phyloP scores from a whole-genome alignment of 1,284 basidiomycete genomes.

The Boletellus deceptivus region DNA sequence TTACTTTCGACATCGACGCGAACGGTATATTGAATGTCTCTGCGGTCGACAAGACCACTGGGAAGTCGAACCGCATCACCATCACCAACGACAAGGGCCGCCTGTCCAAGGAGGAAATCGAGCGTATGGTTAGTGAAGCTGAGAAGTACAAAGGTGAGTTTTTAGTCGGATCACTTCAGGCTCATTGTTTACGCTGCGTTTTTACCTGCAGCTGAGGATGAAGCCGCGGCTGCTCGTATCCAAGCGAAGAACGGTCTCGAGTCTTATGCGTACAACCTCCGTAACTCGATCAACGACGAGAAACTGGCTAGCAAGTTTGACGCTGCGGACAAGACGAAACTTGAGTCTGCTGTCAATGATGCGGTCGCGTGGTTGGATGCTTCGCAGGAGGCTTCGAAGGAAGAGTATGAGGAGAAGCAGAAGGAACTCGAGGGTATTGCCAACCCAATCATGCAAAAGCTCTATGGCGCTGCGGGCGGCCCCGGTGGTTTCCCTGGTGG shows the following conservation, averaged over 20 bases:
- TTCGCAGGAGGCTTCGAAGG: conserved; percentile 89
- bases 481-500: conserved; percentile 52
- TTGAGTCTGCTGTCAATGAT: conserved; percentile 83
- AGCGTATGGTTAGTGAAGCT: conserved; percentile 92
- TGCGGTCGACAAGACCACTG: conserved; percentile 95
- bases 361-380: conserved; percentile 87
- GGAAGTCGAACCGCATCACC: conserved; percentile 94
- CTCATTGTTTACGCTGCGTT: conserved; percentile 16
- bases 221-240: conserved; percentile 80
- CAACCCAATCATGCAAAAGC: conserved; percentile 94
- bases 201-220: conserved; percentile 63
- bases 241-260: conserved; percentile 86
- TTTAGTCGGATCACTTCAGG: neutral
- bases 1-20: conserved; percentile 98
- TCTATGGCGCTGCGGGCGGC: conserved; percentile 78
- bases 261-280: conserved; percentile 95
- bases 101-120: conserved; percentile 42
- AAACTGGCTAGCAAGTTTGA: conserved; percentile 90
- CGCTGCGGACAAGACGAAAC: conserved; percentile 82
- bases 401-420: conserved; percentile 94
- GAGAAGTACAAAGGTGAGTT: conserved; percentile 84
- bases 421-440: conserved; percentile 93
- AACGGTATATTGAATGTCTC: conserved; percentile 98
- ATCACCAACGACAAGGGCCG: conserved; percentile 99
- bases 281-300: conserved; percentile 84